Percentiles rank a stretch among this genome's conserved stretches.
These are phyloP conservation scores for Dacryopinax spathularia DNA, from an alignment of 768 basidiomycete genomes.

Conservation along the genomic window DNA sequence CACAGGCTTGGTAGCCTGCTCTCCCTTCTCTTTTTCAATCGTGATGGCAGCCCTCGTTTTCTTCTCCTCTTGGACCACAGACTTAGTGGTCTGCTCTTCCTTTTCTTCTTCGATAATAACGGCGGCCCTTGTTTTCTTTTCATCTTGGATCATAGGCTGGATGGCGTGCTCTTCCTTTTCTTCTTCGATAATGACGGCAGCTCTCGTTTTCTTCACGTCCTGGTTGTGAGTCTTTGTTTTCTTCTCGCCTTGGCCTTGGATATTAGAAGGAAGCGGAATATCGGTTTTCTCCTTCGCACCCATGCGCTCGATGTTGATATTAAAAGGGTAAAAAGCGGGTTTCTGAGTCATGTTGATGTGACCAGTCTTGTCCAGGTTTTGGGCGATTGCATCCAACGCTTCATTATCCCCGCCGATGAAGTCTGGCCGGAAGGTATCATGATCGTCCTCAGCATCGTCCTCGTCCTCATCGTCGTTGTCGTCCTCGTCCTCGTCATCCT, in stretches of 20 bases:
- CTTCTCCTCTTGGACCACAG: neutral
- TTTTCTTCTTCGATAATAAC: neutral
- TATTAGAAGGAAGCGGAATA: no score
- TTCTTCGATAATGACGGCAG: neutral
- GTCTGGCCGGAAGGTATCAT: slow-evolving; percentile 6
- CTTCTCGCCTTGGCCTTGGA: no score
- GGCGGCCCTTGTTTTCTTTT: no score
- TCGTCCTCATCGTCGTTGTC: no score
- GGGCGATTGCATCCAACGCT: slow-evolving; percentile 12
- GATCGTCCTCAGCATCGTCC: neutral
- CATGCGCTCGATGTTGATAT: no score
- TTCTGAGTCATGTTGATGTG: neutral
- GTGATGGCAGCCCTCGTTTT: no score
- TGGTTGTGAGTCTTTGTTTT: no score
- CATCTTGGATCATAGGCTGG: neutral
- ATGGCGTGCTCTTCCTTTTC: slow-evolving; percentile 9
- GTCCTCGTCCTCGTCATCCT: no score
- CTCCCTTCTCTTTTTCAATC: slow-evolving; percentile 2
- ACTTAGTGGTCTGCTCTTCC: slow-evolving; percentile 6
- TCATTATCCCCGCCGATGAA: slow-evolving; percentile 13
- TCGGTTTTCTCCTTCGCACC: no score
- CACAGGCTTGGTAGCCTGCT: neutral
- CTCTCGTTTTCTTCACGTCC: no score
- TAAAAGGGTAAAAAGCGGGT: no score
- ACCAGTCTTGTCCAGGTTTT: neutral